Evolutionary conservation across 495 filamentous ascomycete species (phyloP).

Genomic region (Venustampulla echinocandica): DNA sequence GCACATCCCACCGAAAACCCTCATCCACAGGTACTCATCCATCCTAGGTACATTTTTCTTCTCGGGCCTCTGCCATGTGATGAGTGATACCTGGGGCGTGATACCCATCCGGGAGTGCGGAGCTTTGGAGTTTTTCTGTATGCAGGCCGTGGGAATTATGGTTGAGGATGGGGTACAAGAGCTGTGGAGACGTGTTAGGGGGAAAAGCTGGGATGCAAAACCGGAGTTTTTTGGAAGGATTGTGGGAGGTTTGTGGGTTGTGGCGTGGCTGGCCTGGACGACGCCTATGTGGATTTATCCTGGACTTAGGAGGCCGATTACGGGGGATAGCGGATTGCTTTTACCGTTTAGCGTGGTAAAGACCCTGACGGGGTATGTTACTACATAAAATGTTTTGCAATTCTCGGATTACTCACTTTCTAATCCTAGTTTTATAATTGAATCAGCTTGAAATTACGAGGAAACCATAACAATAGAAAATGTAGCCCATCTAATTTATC

Average conservation of each 20-base stretch:
- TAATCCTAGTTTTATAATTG: too few species aligned
- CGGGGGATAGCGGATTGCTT: too few species aligned
- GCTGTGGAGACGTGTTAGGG: neutral
- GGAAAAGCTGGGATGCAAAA: slow-evolving; percentile 26
- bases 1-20: slow-evolving; percentile 21
- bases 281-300: slow-evolving; percentile 5
- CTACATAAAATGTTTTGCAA: too few species aligned
- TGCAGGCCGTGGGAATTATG: slow-evolving; percentile 26
- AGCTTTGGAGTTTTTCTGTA: slow-evolving; percentile 26
- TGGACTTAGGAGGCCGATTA: neutral
- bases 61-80: slow-evolving; percentile 27
- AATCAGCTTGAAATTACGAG: too few species aligned
- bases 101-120: slow-evolving; percentile 21
- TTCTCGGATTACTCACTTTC: too few species aligned
- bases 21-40: slow-evolving; percentile 27
- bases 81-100: slow-evolving; percentile 17
- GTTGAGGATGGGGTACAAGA: slow-evolving; percentile 29
- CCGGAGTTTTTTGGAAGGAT: neutral
- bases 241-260: slow-evolving; percentile 8
- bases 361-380: too few species aligned
- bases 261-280: slow-evolving; percentile 4
- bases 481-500: too few species aligned
- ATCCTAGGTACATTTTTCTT: slow-evolving; percentile 27
- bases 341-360: too few species aligned
- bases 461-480: too few species aligned